A percentile compares a stretch with the other conserved stretches of the same genome.
Conservation (phyloP, 805 yeast genomes). For the Zygoascus flipseniorum region DNA sequence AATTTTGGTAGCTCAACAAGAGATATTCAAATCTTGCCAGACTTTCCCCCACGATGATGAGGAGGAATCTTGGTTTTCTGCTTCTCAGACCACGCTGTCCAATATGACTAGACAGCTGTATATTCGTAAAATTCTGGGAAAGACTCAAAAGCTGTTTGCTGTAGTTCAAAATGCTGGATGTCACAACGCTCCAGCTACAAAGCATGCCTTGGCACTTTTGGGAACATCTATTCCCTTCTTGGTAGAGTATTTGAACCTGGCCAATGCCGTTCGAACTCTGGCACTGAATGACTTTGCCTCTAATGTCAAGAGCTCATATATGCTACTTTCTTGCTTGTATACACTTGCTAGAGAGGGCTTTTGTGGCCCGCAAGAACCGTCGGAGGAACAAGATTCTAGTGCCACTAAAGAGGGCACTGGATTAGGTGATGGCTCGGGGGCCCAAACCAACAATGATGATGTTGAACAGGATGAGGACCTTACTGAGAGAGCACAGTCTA, state of each 20-base stretch:
- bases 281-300: slow-evolving; percentile 42
- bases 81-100: slow-evolving; percentile 38
- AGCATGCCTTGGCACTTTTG: slow-evolving; percentile 36
- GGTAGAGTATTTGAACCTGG: slow-evolving; percentile 48
- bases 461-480: slow-evolving; percentile 89
- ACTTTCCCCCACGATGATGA: slow-evolving; percentile 37
- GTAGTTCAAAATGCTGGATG: slow-evolving; percentile 22
- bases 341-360: slow-evolving; percentile 72
- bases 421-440: slow-evolving; percentile 89
- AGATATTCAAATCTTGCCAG: slow-evolving; percentile 29
- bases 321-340: slow-evolving; percentile 47
- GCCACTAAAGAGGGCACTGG: slow-evolving; percentile 82
- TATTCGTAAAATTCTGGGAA: slow-evolving; percentile 29
- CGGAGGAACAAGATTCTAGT: slow-evolving; percentile 50
- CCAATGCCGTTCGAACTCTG: slow-evolving; percentile 36
- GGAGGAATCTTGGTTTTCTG: slow-evolving; percentile 57
- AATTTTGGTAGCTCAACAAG: slow-evolving; percentile 62
- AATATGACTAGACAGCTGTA: slow-evolving; percentile 38
- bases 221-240: slow-evolving; percentile 56
- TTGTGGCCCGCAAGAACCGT: slow-evolving; percentile 81
- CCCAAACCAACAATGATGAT: slow-evolving; percentile 68
- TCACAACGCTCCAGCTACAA: slow-evolving; percentile 22
- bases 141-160: slow-evolving; percentile 30
- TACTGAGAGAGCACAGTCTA: slow-evolving; percentile 60
- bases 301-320: slow-evolving; percentile 53